Evolutionary conservation across 352 stramenopile species (phyloP).

Genomic region (Phytophthora pinifolia): DNA sequence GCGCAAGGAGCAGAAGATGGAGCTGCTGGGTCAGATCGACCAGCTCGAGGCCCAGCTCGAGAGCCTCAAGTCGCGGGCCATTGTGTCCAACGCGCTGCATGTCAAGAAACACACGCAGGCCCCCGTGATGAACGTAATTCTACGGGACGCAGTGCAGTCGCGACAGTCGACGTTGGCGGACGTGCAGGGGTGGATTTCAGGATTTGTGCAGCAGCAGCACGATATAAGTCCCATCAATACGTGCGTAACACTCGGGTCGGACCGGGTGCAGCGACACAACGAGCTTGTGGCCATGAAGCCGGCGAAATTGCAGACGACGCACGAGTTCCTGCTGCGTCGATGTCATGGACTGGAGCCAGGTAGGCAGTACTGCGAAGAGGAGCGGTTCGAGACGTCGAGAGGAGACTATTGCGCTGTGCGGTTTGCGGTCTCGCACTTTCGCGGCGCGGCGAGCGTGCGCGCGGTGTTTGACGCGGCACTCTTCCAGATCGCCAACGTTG

Average conservation of each 20-base stretch:
- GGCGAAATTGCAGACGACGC: too few relatives aligned
- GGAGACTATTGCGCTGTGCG: slow-evolving; percentile 48
- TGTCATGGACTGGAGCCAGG: too few relatives aligned
- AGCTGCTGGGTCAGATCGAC: too few relatives aligned
- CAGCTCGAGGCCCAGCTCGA: slow-evolving; percentile 29
- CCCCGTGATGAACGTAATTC: slow-evolving; percentile 35
- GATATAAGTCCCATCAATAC: too few relatives aligned
- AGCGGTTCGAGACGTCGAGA: slow-evolving; percentile 31
- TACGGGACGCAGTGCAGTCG: slow-evolving; percentile 31
- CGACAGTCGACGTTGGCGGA: slow-evolving; percentile 31
- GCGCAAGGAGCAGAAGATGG: too few relatives aligned
- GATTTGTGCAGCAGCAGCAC: too few relatives aligned
- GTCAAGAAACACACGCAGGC: slow-evolving; percentile 36
- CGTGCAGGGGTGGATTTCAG: slow-evolving; percentile 35
- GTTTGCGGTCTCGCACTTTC: slow-evolving; percentile 52
- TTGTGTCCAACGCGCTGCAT: slow-evolving; percentile 35
- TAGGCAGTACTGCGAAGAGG: too few relatives aligned
- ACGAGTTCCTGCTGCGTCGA: too few relatives aligned
- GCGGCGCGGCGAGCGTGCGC: slow-evolving; percentile 27
- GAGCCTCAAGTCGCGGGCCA: slow-evolving; percentile 35
- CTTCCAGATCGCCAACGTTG: slow-evolving; percentile 50
- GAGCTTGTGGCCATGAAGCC: too few relatives aligned
- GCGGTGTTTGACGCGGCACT: slow-evolving; percentile 48
- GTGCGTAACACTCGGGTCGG: too few relatives aligned
- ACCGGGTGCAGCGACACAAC: too few relatives aligned